phyloP scores from a whole-genome alignment of 108 stramenopile genomes.

The Nitzschia palea region DNA sequence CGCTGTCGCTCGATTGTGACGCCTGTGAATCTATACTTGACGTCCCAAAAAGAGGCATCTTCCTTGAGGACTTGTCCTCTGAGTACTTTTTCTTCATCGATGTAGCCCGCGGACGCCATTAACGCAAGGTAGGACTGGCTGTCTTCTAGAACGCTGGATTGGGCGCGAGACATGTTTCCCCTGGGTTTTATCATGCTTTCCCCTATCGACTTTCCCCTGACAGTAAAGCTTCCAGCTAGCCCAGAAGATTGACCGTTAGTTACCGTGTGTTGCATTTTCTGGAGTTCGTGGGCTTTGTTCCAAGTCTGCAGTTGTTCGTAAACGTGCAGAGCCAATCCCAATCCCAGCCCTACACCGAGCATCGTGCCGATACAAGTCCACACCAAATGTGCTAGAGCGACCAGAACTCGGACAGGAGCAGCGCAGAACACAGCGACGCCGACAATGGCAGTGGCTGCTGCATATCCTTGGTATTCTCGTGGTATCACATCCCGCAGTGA shows the following conservation, averaged over 20 bases:
- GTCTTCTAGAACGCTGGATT: constrained; percentile 19
- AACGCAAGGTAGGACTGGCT: constrained; percentile 34
- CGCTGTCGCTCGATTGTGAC: constrained; percentile 10
- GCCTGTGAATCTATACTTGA: constrained; percentile 34
- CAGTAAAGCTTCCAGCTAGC: no score
- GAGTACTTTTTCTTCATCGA: constrained; percentile 15
- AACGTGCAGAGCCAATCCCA: constrained; percentile 73
- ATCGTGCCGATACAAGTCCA: constrained; percentile 43
- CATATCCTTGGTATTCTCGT: neutral
- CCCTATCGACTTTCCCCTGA: no score
- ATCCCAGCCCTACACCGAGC: constrained; percentile 69
- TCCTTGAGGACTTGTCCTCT: constrained; percentile 37
- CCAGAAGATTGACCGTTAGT: no score
- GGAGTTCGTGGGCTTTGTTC: constrained; percentile 12
- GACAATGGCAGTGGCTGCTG: neutral
- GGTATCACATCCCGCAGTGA: neutral
- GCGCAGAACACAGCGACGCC: neutral
- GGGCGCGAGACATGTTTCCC: neutral
- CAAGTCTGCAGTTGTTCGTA: constrained; percentile 54
- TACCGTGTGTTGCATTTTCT: no score
- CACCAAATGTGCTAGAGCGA: constrained; percentile 9
- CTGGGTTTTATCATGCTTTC: constrained; percentile 6
- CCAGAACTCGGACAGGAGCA: constrained; percentile 15
- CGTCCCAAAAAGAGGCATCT: constrained; percentile 18
- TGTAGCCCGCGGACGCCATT: constrained; percentile 48